These are phyloP conservation scores for Fomitopsis palustris DNA, from an alignment of 1,284 basidiomycete species.

Conservation along the genomic window DNA sequence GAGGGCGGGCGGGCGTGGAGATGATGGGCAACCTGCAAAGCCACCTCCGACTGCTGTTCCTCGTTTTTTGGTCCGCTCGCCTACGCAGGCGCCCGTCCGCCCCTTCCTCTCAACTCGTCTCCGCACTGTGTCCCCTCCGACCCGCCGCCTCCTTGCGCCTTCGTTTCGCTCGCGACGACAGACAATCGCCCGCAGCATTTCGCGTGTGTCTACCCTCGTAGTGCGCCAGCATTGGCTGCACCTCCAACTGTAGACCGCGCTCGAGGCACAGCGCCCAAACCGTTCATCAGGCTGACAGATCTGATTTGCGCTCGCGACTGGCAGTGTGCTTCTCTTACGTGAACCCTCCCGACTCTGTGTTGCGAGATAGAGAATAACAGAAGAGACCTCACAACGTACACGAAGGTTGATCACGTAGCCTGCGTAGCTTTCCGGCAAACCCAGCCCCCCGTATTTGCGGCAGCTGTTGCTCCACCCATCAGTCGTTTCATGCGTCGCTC, in stretches of 20 bases:
- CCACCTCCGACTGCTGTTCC: not conserved
- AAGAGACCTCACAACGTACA: not conserved
- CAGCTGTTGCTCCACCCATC: too few relatives aligned
- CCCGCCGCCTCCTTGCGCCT: not conserved
- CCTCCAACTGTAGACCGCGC: not conserved
- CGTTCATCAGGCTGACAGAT: not conserved
- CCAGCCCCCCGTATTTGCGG: too few relatives aligned
- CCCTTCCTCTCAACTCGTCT: not conserved
- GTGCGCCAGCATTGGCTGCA: not conserved
- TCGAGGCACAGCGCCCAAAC: not conserved
- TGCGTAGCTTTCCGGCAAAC: too few relatives aligned
- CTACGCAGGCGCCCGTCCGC: not conserved
- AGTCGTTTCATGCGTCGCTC: too few relatives aligned
- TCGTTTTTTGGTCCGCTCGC: conserved; percentile 1
- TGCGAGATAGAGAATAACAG: not conserved
- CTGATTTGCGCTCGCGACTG: not conserved
- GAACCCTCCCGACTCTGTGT: not conserved
- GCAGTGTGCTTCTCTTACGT: not conserved
- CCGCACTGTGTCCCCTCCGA: not conserved
- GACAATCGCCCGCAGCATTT: too few relatives aligned
- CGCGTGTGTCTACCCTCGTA: too few relatives aligned
- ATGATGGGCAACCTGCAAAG: conserved; percentile 1
- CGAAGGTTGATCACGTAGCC: not conserved
- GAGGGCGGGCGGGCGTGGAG: conserved; percentile 2
- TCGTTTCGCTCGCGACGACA: not conserved